These are phyloP conservation scores for Phytopythium montanum DNA, from an alignment of 352 stramenopile species.

Conservation along the genomic window DNA sequence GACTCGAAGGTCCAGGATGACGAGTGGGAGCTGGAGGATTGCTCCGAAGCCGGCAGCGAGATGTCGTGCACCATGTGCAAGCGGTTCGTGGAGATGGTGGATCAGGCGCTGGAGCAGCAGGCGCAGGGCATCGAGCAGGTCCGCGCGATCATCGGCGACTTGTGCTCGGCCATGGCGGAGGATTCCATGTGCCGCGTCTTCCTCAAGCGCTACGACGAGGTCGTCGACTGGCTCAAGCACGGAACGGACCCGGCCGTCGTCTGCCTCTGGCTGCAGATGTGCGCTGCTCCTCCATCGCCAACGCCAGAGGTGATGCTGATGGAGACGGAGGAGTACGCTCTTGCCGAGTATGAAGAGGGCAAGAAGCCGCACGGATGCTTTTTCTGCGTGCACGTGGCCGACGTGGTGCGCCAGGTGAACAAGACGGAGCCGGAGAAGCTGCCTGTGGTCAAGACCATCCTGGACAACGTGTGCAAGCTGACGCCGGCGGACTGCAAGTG, in stretches of 20 bases:
- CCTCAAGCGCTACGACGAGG: constrained; percentile 67
- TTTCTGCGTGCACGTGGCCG: constrained; percentile 41
- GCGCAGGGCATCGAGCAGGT: constrained; percentile 61
- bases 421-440: constrained; percentile 33
- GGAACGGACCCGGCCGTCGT: constrained; percentile 60
- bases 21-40: constrained; percentile 8
- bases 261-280: constrained; percentile 62
- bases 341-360: not conserved
- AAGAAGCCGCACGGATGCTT: constrained; percentile 29
- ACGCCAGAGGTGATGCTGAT: constrained; percentile 3
- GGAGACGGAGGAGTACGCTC: constrained; percentile 13
- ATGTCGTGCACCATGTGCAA: constrained; percentile 74
- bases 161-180: constrained; percentile 62
- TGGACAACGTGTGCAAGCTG: constrained; percentile 42
- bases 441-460: constrained; percentile 30
- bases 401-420: constrained; percentile 39
- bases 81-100: constrained; percentile 74
- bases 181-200: constrained; percentile 83
- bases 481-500: constrained; percentile 40
- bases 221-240: constrained; percentile 75
- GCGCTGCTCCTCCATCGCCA: constrained; percentile 13
- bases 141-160: constrained; percentile 67
- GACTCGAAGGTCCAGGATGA: constrained; percentile 8
- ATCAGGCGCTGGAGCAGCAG: constrained; percentile 49
- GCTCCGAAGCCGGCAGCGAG: constrained; percentile 22